phyloP scores from a whole-genome alignment of 2,329 filamentous ascomycete genomes.

The Uncinocarpus reesii region DNA sequence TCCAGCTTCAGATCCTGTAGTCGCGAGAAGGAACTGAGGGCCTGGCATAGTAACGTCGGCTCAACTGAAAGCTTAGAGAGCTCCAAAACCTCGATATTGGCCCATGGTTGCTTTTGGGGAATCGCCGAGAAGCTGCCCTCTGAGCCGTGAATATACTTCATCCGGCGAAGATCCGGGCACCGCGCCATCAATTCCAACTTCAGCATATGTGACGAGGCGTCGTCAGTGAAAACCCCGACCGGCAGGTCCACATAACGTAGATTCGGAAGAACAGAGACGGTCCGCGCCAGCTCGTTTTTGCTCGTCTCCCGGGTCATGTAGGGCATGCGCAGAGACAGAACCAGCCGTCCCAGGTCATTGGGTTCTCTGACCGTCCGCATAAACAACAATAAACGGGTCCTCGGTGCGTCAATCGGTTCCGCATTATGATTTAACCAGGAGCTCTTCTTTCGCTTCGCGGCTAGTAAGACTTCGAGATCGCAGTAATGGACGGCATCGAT shows the following conservation, averaged over 20 bases:
- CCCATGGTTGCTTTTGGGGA: constrained; percentile 43
- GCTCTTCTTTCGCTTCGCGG: constrained; percentile 65
- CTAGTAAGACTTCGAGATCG: constrained; percentile 68
- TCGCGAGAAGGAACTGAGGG: constrained; percentile 55
- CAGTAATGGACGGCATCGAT: constrained; percentile 95
- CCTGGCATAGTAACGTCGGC: constrained; percentile 49
- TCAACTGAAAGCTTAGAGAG: constrained; percentile 32
- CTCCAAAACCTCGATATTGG: constrained; percentile 35
- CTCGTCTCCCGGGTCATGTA: constrained; percentile 90
- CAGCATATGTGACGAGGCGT: constrained; percentile 61
- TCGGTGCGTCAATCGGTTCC: constrained; percentile 68
- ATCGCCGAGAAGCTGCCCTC: constrained; percentile 68
- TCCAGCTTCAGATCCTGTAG: constrained; percentile 67
- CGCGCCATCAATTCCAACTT: constrained; percentile 74
- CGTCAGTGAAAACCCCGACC: constrained; percentile 75
- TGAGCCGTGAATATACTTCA: constrained; percentile 69
- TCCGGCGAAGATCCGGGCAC: constrained; percentile 76
- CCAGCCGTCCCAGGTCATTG: constrained; percentile 55
- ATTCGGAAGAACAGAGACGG: constrained; percentile 73
- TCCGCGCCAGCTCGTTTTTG: constrained; percentile 73
- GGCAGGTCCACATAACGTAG: constrained; percentile 84
- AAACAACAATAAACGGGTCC: constrained; percentile 64
- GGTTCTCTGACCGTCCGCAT: constrained; percentile 74
- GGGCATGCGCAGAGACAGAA: constrained; percentile 74
- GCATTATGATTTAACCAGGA: constrained; percentile 66